Evolutionary conservation across 1,139 yeast species (phyloP), one percentile per base, ranked within the genome.

Genomic region (Candida pseudocylindracea): DNA sequence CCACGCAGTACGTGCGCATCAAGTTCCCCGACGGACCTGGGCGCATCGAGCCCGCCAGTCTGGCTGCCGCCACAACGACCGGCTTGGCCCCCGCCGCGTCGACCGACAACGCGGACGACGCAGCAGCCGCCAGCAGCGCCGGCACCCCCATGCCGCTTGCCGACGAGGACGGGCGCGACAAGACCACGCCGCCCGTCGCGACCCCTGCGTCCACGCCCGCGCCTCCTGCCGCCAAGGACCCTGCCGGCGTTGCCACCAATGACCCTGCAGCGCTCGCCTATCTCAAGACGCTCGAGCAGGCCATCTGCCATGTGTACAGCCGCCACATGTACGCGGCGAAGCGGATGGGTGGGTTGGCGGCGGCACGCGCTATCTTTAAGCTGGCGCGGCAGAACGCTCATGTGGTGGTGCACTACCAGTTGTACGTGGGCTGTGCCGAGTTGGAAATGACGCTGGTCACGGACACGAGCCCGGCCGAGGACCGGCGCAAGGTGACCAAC

Each of bases 361-460:
- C 75, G 38, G 79, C 91, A 8, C 63, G 96, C 38, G 55, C 63
- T 31, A 57, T 74, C 2, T 75, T 75, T 45, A 63, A 76, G 35
- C 64, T 60, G 39, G 53, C 68, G 36, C 63, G 66, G 41, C 51
- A 46, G 37, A 61, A 63, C 40, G 57, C 59, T 26, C 51, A 56
- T 9, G 53, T 78, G 31, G 75, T 92, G 1, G 20, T 15, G 6
- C 4, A 9, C 26, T 70, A 71, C 54, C 81, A 79, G 41, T 64
- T 88, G 27, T 88, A 66, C 49, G 72, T 74, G 25, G 91, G 80
- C 34, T 75, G 80, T 42, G 93, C 95, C 0, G 60, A 71, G 46
- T 61, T 85, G 58, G 98, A 88, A 47, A 15, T 15, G 20, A 15
- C 20, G 20, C 20, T 15, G 20, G 20, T 15, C 6, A 15, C 20